phyloP scores from a whole-genome alignment of 305 asterid species.

The Rubia peregrina region DNA sequence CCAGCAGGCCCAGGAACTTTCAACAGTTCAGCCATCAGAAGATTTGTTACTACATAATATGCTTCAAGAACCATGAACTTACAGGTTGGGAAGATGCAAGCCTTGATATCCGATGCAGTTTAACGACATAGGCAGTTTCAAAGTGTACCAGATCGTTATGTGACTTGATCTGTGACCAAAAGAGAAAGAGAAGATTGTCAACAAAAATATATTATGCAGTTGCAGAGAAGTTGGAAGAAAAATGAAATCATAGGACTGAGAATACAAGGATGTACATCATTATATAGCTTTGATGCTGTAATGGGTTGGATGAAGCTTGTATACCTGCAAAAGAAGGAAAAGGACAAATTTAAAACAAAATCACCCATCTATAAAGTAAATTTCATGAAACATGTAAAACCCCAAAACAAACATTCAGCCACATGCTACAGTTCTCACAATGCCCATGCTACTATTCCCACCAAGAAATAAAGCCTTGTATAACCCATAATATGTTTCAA shows the following conservation, averaged over 20 bases:
- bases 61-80: constrained; percentile 37
- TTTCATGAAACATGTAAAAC: background rate
- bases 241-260: constrained; percentile 7
- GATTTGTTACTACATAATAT: background rate
- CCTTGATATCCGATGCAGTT: constrained; percentile 90
- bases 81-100: constrained; percentile 83
- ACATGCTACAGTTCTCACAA: background rate
- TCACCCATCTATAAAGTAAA: background rate
- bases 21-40: background rate
- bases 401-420: background rate
- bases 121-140: constrained; percentile 98
- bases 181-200: constrained; percentile 14
- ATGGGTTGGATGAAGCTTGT: constrained; percentile 94
- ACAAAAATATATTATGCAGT: background rate
- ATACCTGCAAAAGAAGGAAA: constrained; percentile 51
- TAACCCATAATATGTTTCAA: background rate
- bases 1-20: background rate
- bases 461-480: background rate
- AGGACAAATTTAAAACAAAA: background rate
- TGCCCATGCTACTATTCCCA: background rate
- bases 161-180: constrained; percentile 55
- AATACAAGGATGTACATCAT: constrained; percentile 54
- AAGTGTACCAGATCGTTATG: constrained; percentile 94
- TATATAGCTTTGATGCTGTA: constrained; percentile 85
- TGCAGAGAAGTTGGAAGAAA: constrained; percentile 8